Evolutionary conservation across 306 rosid species (phyloP).

Genomic region (Lagenaria siceraria): DNA sequence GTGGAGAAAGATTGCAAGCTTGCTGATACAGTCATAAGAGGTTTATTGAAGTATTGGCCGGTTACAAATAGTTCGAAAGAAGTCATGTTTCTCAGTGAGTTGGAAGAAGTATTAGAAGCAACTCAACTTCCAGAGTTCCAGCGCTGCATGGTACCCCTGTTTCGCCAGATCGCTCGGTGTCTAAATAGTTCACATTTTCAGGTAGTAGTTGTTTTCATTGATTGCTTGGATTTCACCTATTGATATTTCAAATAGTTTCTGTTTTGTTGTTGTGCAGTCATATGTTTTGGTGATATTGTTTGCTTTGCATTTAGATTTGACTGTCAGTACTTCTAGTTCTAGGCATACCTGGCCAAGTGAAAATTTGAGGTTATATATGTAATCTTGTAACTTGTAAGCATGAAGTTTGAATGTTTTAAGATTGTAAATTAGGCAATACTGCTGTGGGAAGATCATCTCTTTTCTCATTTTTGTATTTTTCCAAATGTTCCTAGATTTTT

Average conservation of each 20-base stretch:
- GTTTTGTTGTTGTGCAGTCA: not conserved
- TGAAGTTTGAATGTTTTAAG: not conserved
- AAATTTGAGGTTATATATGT: not conserved
- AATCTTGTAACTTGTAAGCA: not conserved
- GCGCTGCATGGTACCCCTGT: conserved; percentile 71
- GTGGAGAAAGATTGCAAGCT: conserved; percentile 87
- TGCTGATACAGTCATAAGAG: conserved; percentile 73
- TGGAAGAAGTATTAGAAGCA: conserved; percentile 75
- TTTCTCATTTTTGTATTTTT: not conserved
- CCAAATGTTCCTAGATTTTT: not conserved
- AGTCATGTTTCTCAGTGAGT: conserved; percentile 68
- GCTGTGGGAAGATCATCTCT: not conserved
- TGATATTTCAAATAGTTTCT: not conserved
- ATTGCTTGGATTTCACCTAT: not conserved
- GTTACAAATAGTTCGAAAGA: conserved; percentile 76
- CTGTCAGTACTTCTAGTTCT: not conserved
- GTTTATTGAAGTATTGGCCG: conserved; percentile 84
- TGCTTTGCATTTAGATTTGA: not conserved
- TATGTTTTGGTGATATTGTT: not conserved
- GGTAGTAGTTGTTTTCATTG: conserved; percentile 19
- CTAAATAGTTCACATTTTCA: conserved; percentile 73
- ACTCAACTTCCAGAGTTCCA: conserved; percentile 77
- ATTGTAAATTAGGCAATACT: not conserved
- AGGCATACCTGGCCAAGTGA: not conserved
- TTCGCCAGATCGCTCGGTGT: conserved; percentile 49